Conservation (phyloP, 495 filamentous ascomycete species). For the Collariella sp. region DNA sequence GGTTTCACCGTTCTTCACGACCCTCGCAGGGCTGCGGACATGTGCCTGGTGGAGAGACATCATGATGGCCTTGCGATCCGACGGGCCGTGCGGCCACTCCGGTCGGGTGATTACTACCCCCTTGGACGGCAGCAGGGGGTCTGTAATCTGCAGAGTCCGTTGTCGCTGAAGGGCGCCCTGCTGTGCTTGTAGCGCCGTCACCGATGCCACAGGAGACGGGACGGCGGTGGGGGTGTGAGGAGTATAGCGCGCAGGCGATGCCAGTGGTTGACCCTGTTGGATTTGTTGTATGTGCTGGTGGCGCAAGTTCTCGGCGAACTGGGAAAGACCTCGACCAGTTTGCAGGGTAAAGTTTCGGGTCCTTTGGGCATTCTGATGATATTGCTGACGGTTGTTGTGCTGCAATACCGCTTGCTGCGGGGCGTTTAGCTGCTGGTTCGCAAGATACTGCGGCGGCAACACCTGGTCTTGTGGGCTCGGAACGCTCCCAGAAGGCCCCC, state of each 20-base stretch:
- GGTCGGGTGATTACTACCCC: slow-evolving; percentile 9
- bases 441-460: neutral
- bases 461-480: neutral
- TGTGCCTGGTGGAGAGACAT: slow-evolving; percentile 50
- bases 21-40: slow-evolving; percentile 46
- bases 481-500: neutral
- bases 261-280: neutral
- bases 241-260: neutral
- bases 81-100: slow-evolving; percentile 32
- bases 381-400: slow-evolving; percentile 6
- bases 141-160: neutral
- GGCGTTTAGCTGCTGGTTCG: slow-evolving; percentile 2
- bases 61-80: slow-evolving; percentile 38
- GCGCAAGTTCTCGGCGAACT: neutral
- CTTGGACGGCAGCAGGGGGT: slow-evolving; percentile 16
- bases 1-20: slow-evolving; percentile 17
- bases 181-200: neutral
- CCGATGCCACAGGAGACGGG: neutral
- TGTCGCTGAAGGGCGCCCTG: slow-evolving; percentile 13
- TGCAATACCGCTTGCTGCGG: neutral
- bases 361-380: neutral
- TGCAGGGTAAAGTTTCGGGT: neutral
- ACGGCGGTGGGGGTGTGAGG: neutral
- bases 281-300: neutral
- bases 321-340: neutral